Evolutionary conservation across 1,284 basidiomycete genomes (phyloP), one percentile per base, ranked within the genome.

Genomic region (Trichosporon sp.): DNA sequence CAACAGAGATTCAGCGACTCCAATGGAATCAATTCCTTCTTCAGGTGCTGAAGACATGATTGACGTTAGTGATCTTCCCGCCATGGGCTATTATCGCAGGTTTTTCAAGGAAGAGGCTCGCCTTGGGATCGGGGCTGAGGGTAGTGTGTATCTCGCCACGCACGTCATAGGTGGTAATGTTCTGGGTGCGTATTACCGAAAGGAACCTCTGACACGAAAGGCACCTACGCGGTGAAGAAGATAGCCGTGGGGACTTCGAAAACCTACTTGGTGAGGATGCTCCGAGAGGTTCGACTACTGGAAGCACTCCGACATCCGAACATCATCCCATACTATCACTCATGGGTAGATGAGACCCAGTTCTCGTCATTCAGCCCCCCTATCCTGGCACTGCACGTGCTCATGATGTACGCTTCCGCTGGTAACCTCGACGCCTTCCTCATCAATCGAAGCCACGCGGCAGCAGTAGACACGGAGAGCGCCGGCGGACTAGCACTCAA

Each of bases 341-440:
- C 94, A 0, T 98, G 95, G 95, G 88, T 98, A 21, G 95, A 98
- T 79, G 86, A 87, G 0, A 88, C 87, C 64, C 89, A 90, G 70
- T 95, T 95, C 83, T 94, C 92, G 1, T 77, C 75, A 73, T 94
- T 95, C 77, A 92, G 92, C 0, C 91, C 92, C 0, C 88, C 88
- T 72, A 88, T 95, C 18, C 91, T 91, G 3, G 91, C 93, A 0
- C 83, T 95, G 25, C 90, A 93, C 76, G 89, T 95, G 1, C 85
- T 95, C 12, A 95, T 95, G 93, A 92, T 95, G 86, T 95, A 91
- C 89, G 93, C 93, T 0, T 92, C 93, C 84, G 91, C 91, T 2
- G 93, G 93, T 7, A 84, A 84, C 47, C 86, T 95, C 47, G 93
- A 95, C 76, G 91, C 92, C 77, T 90, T 92, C 79, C 92, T 95